phyloP scores from a whole-genome alignment of 768 basidiomycete species.

The Leccinum longicurvipes region DNA sequence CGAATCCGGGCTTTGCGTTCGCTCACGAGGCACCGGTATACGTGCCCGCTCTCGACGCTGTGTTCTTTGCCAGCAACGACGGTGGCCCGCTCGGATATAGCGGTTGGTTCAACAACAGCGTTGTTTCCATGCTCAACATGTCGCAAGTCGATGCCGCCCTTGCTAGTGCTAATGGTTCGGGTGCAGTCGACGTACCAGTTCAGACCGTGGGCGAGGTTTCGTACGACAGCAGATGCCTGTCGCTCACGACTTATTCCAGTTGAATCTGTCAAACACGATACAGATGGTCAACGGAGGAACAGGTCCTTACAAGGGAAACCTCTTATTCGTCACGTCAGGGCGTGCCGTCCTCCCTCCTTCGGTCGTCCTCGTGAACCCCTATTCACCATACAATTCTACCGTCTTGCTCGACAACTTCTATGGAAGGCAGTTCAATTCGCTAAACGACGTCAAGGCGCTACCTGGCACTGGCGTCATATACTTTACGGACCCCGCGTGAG shows the following conservation, averaged over 20 bases:
- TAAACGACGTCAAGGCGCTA: not conserved
- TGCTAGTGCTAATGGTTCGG: not conserved
- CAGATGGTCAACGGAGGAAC: not conserved
- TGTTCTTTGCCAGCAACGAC: not conserved
- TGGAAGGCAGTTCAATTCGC: not conserved
- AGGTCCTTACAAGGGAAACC: not conserved
- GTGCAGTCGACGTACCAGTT: not conserved
- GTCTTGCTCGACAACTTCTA: not conserved
- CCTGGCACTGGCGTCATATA: not conserved
- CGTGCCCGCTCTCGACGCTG: not conserved
- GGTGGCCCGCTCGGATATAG: not conserved
- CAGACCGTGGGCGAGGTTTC: not conserved
- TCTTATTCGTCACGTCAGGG: not conserved
- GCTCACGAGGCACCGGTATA: not conserved
- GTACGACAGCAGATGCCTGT: not conserved
- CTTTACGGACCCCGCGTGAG: not conserved
- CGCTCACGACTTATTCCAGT: too few relatives aligned
- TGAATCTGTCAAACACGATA: not conserved
- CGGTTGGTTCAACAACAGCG: not conserved
- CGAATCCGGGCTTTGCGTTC: not conserved
- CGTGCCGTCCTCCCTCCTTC: not conserved
- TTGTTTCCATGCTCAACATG: not conserved
- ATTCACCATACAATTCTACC: not conserved
- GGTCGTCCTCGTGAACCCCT: not conserved
- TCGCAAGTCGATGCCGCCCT: not conserved